Evolutionary conservation across 176 grass and related monocot species (phyloP).

Genomic region (Sorghum bicolor): Sorghum_bicolor_NCBIv3 NC_012879.2:59938001-59938500

Average conservation of each 20-base stretch:
- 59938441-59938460: constrained; percentile 58
- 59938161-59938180: constrained; percentile 49
- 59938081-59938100: constrained; percentile 65
- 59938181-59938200: neutral
- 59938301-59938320: constrained; percentile 55
- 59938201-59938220: constrained; percentile 31
- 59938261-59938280: constrained; percentile 49
- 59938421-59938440: neutral
- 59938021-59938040: constrained; percentile 87
- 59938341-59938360: constrained; percentile 56
- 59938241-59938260: constrained; percentile 76
- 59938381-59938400: constrained; percentile 59
- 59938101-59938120: constrained; percentile 56
- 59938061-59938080: constrained; percentile 73
- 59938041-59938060: constrained; percentile 54
- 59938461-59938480: constrained; percentile 16
- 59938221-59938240: constrained; percentile 57
- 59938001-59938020: constrained; percentile 79
- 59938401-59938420: neutral
- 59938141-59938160: constrained; percentile 47
- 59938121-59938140: constrained; percentile 49
- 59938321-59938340: constrained; percentile 68
- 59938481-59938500: constrained; percentile 62
- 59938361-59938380: constrained; percentile 67
- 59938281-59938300: constrained; percentile 63